These are phyloP conservation scores for Suillus decipiens DNA, from an alignment of 768 basidiomycete genomes.

Conservation along the genomic window DNA sequence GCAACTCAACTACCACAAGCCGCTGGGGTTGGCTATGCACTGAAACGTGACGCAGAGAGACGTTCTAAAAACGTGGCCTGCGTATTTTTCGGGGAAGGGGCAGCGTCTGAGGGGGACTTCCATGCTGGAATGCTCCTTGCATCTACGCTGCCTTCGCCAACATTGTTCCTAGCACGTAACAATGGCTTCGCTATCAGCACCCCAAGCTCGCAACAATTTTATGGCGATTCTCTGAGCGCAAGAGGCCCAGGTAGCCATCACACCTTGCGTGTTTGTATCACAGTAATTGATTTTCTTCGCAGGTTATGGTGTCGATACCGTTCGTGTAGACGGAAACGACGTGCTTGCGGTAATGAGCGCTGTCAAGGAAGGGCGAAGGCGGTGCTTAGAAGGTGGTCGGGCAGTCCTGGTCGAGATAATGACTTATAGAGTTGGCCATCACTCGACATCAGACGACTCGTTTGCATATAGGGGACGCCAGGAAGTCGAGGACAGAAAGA, in stretches of 20 bases:
- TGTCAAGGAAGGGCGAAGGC: conserved; percentile 66
- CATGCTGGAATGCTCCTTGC: conserved; percentile 87
- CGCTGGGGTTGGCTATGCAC: conserved; percentile 88
- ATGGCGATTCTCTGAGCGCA: conserved; percentile 91
- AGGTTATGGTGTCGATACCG: conserved; percentile 82
- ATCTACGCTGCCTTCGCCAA: conserved; percentile 74
- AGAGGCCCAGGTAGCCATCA: conserved; percentile 63
- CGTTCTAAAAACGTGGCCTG: conserved; percentile 75
- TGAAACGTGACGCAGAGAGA: conserved; percentile 73
- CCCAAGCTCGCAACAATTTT: conserved; percentile 84
- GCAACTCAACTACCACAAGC: conserved; percentile 96
- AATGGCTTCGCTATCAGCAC: conserved; percentile 97
- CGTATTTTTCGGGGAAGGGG: conserved; percentile 93
- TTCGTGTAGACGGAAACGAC: conserved; percentile 95
- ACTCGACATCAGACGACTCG: conserved; percentile 94
- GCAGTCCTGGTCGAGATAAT: conserved; percentile 88
- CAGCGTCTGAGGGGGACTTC: conserved; percentile 94
- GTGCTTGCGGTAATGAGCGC: conserved; percentile 79
- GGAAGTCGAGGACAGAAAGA: conserved; percentile 91
- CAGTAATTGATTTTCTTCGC: background rate
- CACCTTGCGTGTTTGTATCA: background rate
- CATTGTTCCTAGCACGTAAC: conserved; percentile 73
- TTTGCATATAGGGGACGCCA: conserved; percentile 88
- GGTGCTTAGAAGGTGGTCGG: conserved; percentile 75
- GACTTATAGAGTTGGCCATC: conserved; percentile 94